Percentiles rank a stretch among this genome's conserved stretches.
phyloP scores from a whole-genome alignment of 1,284 basidiomycete species.

The Ceratobasidium sp. region DNA sequence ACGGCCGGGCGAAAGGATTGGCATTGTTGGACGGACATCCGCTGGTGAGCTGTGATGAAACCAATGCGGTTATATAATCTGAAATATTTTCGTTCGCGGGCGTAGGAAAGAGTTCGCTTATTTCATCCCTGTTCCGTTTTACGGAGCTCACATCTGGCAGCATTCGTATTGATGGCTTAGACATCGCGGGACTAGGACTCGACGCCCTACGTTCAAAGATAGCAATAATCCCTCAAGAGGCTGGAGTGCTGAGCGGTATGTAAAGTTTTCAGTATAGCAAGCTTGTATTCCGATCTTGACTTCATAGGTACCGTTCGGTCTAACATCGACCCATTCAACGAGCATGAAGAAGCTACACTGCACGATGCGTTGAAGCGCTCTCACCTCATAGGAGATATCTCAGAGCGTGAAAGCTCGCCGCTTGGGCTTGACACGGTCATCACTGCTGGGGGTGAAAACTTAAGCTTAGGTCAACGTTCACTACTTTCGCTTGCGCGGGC shows the following conservation, averaged over 20 bases:
- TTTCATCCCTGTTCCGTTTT: slow-evolving; percentile 60
- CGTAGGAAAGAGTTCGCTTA: slow-evolving; percentile 64
- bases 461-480: slow-evolving; percentile 69
- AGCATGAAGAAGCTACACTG: slow-evolving; percentile 64
- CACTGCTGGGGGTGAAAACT: slow-evolving; percentile 70
- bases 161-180: slow-evolving; percentile 57
- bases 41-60: slow-evolving; percentile 41
- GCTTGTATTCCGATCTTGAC: slow-evolving; percentile 45
- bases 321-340: slow-evolving; percentile 72
- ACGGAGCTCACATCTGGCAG: slow-evolving; percentile 53
- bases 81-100: slow-evolving; percentile 41
- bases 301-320: slow-evolving; percentile 63
- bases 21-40: slow-evolving; percentile 56
- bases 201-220: slow-evolving; percentile 49
- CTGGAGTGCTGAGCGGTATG: slow-evolving; percentile 59
- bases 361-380: slow-evolving; percentile 69
- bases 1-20: slow-evolving; percentile 58
- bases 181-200: slow-evolving; percentile 54
- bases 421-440: slow-evolving; percentile 65
- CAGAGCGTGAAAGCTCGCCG: slow-evolving; percentile 42
- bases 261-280: background rate
- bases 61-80: background rate
- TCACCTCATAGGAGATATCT: slow-evolving; percentile 54
- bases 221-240: slow-evolving; percentile 66
- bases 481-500: slow-evolving; percentile 76